Base-by-base conservation (phyloP, 306 rosid species). In the Trifolium dubium region DNA sequence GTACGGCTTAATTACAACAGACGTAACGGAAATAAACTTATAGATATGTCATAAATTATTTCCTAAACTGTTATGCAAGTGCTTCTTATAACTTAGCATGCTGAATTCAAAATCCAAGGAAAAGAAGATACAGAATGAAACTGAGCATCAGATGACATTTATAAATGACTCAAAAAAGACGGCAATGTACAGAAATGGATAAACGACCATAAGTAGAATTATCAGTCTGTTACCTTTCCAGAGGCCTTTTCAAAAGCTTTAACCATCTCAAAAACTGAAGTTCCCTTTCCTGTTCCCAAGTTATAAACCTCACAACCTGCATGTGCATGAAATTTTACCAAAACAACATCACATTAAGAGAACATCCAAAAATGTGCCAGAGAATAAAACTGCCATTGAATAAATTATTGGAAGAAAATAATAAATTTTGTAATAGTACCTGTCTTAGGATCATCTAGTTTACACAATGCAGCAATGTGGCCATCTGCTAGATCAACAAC, bases 231-330 rank as follows among this genome's bases (percentile, higher is more conserved):
- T 77, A 95, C 99, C 99, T 87, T 87, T 83, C 89, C 96, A 47
- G 93, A 92, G 76, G 98, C 98, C 85, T 89, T 47, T 81, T 92
- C 99, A 84, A 95, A 92, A 77, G 99, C 93, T 8, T 75, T 66
- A 72, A 95, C 96, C 96, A 95, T 95, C 89, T 95, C 98, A 85
- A 92, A 82, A 56, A 95, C 98, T 5, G 99, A 95, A 58, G 96
- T 92, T 80, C 99, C 99, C 78, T 86, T 92, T 64, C 99, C 99
- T 1, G 99, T 95, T 72, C 99, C 97, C 88, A 95, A 77, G 86
- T 95, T 95, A 85, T 83, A 95, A 41, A 95, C 96, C 85, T 90
- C 97, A 44, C 99, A 95, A 68, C 97, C 96, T 94, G 82, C 51
- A 41, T 39, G 66, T 32, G 40, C 10, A 31, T 19, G 14, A 74